A percentile compares a stretch with the other conserved stretches of the same genome.
Evolutionary conservation across 768 basidiomycete genomes (phyloP).

Genomic region (Solioccasus polychromus): DNA sequence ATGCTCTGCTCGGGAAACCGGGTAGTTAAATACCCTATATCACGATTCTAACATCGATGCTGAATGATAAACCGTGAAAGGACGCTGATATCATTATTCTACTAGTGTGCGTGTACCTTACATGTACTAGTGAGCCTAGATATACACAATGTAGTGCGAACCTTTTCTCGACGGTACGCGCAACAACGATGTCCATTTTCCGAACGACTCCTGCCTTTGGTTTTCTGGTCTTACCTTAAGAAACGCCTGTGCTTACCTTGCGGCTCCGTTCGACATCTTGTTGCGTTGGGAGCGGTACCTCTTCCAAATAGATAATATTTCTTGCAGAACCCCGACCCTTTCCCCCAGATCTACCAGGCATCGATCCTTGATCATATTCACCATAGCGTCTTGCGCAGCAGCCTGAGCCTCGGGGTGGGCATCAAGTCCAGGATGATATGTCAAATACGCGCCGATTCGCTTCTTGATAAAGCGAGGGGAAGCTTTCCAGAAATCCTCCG

Average conservation of each 20-base stretch:
- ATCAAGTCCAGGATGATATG: slow-evolving; percentile 11
- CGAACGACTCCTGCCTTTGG: background rate
- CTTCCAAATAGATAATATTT: slow-evolving; percentile 18
- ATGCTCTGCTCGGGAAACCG: slow-evolving; percentile 61
- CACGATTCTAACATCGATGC: slow-evolving; percentile 1
- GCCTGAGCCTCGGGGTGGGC: slow-evolving; percentile 6
- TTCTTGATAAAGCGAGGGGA: slow-evolving; percentile 10
- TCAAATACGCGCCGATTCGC: slow-evolving; percentile 7
- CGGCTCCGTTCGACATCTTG: background rate
- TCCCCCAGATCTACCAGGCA: slow-evolving; percentile 17
- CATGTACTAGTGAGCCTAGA: slow-evolving; percentile 10
- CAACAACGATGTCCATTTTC: too few relatives aligned
- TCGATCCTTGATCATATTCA: slow-evolving; percentile 10
- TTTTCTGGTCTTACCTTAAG: too few relatives aligned
- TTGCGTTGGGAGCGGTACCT: slow-evolving; percentile 17
- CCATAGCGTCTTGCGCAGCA: slow-evolving; percentile 10
- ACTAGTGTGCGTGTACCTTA: slow-evolving; percentile 19
- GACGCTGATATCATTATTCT: slow-evolving; percentile 18
- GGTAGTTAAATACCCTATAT: slow-evolving; percentile 35
- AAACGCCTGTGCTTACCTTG: background rate
- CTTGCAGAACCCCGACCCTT: slow-evolving; percentile 12
- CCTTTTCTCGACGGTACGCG: background rate
- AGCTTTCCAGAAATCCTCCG: slow-evolving; percentile 10
- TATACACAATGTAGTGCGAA: slow-evolving; percentile 11
- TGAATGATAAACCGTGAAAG: slow-evolving; percentile 9